Conservation (phyloP, 768 basidiomycete genomes). For the Psilocybe cubensis region DNA sequence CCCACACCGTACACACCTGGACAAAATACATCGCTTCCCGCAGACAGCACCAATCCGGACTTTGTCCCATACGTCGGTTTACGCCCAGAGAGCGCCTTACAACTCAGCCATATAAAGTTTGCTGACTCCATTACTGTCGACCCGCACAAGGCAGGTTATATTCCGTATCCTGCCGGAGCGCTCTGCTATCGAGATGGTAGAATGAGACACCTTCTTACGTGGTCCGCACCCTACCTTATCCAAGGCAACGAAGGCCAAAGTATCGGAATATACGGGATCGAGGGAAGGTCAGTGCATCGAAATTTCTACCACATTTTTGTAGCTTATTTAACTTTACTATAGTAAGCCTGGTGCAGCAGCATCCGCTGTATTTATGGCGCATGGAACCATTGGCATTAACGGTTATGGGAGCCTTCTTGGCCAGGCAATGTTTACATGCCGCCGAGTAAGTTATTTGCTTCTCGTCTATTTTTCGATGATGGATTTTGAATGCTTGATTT, state of each 20-base stretch:
- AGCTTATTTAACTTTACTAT: neutral
- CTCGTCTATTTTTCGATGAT: neutral
- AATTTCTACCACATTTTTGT: neutral
- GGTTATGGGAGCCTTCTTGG: slow-evolving; percentile 45
- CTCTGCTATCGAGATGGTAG: slow-evolving; percentile 41
- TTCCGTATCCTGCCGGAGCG: slow-evolving; percentile 46
- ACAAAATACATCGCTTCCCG: neutral
- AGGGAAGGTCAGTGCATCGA: slow-evolving; percentile 42
- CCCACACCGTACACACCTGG: no score
- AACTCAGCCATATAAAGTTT: slow-evolving; percentile 27
- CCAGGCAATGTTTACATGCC: slow-evolving; percentile 38
- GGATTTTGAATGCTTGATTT: neutral
- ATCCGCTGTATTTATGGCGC: slow-evolving; percentile 38
- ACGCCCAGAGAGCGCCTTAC: slow-evolving; percentile 23
- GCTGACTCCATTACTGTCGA: slow-evolving; percentile 43
- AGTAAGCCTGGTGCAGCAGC: slow-evolving; percentile 53
- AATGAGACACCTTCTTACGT: slow-evolving; percentile 37
- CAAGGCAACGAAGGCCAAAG: slow-evolving; percentile 26
- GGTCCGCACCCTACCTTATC: slow-evolving; percentile 16
- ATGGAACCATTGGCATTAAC: slow-evolving; percentile 40
- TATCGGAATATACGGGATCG: slow-evolving; percentile 49
- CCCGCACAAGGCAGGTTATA: slow-evolving; percentile 49
- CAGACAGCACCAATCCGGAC: neutral
- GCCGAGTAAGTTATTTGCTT: slow-evolving; percentile 27
- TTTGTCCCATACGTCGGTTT: slow-evolving; percentile 11